Evolutionary conservation across 1,284 basidiomycete genomes (phyloP), one percentile per base, ranked within the genome.

Genomic region (Pyrrhoderma lamaoense): DNA sequence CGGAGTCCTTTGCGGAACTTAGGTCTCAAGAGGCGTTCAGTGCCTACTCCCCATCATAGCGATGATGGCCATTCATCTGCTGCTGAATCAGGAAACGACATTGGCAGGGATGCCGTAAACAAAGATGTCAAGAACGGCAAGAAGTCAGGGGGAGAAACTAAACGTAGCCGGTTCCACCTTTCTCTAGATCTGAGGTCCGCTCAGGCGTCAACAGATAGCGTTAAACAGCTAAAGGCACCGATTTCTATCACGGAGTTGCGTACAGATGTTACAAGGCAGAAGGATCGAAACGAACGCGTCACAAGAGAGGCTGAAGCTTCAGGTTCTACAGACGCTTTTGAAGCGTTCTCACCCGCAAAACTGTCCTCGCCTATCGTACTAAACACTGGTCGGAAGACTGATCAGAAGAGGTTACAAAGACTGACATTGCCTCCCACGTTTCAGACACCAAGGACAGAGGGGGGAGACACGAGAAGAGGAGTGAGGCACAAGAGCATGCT

Each of bases 21-120:
- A 35, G 67, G 68, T 4, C 61, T 65, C 48, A 69, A 70, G 54
- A 65, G 18, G 63, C 65, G 36, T 40, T 14, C 38, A n/a, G 4
- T 22, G 65, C 59, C 16, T 18, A n/a, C 11, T 35, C 48, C 7
- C 47, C 43, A 7, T 23, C 63, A 67, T 45, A 76, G 73, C 44
- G 77, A 76, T 53, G 77, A 75, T 16, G 71, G 65, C 0, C 64
- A 72, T 7, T 73, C 72, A 1, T 77, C 75, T 3, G 65, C 66
- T 1, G 65, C 67, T 21, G 70, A 70, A 9, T 27, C 18, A 18
- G 38, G 38, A n/a, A 40, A 40, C 38, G 38, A 40, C 14, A 40
- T 16, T 14, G 8, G 5, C n/a, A 16, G 38, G 14, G 21, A 18
- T 40, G 16, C 38, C 38, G 38, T 31, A 31, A 31, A 31, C 14